phyloP scores from a whole-genome alignment of 371 early-diverging fungal genomes.

The Hamiltosporidium tvaerminnensis region DNA sequence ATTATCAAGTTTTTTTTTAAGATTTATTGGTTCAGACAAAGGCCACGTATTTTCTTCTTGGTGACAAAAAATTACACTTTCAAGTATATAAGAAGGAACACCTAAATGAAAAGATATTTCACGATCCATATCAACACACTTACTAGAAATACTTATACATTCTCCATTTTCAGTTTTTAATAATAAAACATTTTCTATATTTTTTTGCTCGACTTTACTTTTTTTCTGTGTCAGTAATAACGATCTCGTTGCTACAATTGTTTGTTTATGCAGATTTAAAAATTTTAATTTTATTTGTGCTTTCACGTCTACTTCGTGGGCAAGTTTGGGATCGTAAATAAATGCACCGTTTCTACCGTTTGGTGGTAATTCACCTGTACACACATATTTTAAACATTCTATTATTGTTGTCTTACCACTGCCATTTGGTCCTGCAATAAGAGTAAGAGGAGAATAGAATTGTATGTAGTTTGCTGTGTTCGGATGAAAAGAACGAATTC shows the following conservation, averaged over 20 bases:
- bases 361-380: slow-evolving; percentile 84
- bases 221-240: slow-evolving; percentile 62
- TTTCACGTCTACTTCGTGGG: slow-evolving; percentile 63
- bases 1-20: slow-evolving; percentile 96
- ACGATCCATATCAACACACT: slow-evolving; percentile 69
- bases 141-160: slow-evolving; percentile 58
- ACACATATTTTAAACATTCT: slow-evolving; percentile 84
- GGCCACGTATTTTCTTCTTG: slow-evolving; percentile 98
- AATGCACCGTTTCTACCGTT: slow-evolving; percentile 70
- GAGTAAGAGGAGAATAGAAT: slow-evolving; percentile 76
- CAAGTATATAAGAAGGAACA: slow-evolving; percentile 72
- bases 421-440: slow-evolving; percentile 94
- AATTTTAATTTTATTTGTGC: slow-evolving; percentile 81
- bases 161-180: slow-evolving; percentile 56
- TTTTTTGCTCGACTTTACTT: slow-evolving; percentile 58
- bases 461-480: slow-evolving; percentile 60
- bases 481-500: slow-evolving; percentile 82
- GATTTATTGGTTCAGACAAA: slow-evolving; percentile 64
- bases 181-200: slow-evolving; percentile 60
- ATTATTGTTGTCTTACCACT: slow-evolving; percentile 96
- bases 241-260: slow-evolving; percentile 64
- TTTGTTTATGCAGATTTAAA: slow-evolving; percentile 59
- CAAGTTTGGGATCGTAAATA: slow-evolving; percentile 73
- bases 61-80: slow-evolving; percentile 95
- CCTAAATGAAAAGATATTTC: slow-evolving; percentile 70